A percentile compares a stretch with the other conserved stretches of the same genome.
phyloP scores from a whole-genome alignment of 441 rosid species.

The Bruguiera hainesii region DNA sequence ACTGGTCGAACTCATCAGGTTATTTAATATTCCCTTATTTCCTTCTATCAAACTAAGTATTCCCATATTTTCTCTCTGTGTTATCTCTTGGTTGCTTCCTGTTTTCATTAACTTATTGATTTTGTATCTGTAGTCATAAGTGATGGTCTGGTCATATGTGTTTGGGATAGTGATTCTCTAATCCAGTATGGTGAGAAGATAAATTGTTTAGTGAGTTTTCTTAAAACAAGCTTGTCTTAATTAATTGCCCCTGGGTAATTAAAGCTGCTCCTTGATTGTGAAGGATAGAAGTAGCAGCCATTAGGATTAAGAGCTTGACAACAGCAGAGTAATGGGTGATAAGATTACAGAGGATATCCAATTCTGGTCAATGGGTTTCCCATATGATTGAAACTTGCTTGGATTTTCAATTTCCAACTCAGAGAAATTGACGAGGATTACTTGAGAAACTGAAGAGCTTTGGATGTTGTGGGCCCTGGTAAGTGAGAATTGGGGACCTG shows the following conservation, averaged over 20 bases:
- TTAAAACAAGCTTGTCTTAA: neutral
- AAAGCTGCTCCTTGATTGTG: neutral
- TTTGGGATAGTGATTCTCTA: neutral
- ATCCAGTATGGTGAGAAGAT: too few species aligned
- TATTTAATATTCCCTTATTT: constrained; percentile 6
- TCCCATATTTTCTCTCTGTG: too few species aligned
- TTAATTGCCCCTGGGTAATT: neutral
- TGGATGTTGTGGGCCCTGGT: too few species aligned
- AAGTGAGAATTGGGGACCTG: too few species aligned
- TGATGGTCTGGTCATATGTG: too few species aligned
- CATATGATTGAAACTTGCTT: too few species aligned
- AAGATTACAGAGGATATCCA: neutral
- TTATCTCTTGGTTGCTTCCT: neutral
- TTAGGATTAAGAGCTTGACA: too few species aligned
- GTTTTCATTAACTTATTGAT: neutral
- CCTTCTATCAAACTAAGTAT: neutral
- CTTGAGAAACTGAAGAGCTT: too few species aligned
- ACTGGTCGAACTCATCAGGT: constrained; percentile 97
- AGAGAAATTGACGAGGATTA: too few species aligned
- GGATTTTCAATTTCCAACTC: neutral
- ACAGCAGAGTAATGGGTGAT: neutral
- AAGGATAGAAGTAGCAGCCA: neutral
- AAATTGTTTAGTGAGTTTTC: neutral
- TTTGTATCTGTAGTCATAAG: too few species aligned
- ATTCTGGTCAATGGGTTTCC: neutral